phyloP scores from a whole-genome alignment of 768 basidiomycete species.

The Auriscalpium vulgare region DNA sequence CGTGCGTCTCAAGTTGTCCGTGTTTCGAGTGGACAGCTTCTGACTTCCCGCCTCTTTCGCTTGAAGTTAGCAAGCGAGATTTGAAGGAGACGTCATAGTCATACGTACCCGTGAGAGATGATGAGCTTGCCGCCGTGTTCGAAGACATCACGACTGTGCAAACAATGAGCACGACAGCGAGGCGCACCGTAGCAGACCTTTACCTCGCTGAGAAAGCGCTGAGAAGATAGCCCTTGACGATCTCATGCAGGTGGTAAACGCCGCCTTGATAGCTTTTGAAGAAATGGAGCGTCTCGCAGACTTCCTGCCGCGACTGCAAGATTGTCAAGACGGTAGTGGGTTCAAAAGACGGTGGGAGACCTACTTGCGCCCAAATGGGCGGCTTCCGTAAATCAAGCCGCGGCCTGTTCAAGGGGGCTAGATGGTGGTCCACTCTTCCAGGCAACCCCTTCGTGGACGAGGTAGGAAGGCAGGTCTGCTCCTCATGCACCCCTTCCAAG shows the following conservation, averaged over 20 bases:
- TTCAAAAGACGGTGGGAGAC: slow-evolving; percentile 1
- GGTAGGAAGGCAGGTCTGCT: not conserved
- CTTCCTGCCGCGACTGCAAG: slow-evolving; percentile 68
- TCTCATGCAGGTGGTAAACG: slow-evolving; percentile 55
- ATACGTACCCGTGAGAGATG: slow-evolving; percentile 72
- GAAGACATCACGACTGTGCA: slow-evolving; percentile 59
- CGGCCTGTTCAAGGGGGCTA: slow-evolving; percentile 15
- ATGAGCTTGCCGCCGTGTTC: slow-evolving; percentile 59
- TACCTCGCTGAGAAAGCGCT: slow-evolving; percentile 64
- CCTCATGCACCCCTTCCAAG: not conserved
- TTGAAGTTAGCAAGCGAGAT: not conserved
- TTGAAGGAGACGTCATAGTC: not conserved
- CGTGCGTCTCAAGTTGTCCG: slow-evolving; percentile 31
- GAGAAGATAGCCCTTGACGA: slow-evolving; percentile 70
- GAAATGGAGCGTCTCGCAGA: slow-evolving; percentile 73
- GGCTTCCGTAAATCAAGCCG: slow-evolving; percentile 22
- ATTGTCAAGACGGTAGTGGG: slow-evolving; percentile 1
- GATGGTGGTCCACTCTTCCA: not conserved
- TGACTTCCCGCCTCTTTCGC: slow-evolving; percentile 58
- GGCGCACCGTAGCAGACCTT: slow-evolving; percentile 11
- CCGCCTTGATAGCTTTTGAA: slow-evolving; percentile 76
- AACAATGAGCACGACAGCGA: slow-evolving; percentile 7
- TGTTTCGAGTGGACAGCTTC: slow-evolving; percentile 41
- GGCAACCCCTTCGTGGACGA: not conserved
- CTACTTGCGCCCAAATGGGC: slow-evolving; percentile 38